Conservation (phyloP, 306 rosid genomes). For the Castanospermum australe region DNA sequence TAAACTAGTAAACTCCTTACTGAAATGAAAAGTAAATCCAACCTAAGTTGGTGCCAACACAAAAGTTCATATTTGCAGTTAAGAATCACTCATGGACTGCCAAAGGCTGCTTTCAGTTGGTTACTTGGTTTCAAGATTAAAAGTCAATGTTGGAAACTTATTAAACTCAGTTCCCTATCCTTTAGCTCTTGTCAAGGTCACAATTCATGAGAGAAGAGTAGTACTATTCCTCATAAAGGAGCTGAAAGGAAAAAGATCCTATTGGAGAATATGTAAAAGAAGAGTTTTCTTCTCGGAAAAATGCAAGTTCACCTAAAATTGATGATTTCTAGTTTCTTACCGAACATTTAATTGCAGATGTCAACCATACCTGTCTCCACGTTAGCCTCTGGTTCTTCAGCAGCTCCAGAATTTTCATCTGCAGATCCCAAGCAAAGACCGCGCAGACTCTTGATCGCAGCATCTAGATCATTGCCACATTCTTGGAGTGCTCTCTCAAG, state of each 20-base stretch:
- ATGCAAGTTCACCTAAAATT: neutral
- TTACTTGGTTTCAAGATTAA: neutral
- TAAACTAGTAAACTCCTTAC: neutral
- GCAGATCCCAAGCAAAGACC: conserved; percentile 65
- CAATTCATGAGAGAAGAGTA: too few relatives aligned
- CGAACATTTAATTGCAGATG: neutral
- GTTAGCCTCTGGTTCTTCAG: conserved; percentile 30
- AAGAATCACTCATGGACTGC: neutral
- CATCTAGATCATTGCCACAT: conserved; percentile 80
- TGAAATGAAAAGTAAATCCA: neutral
- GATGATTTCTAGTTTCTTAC: neutral
- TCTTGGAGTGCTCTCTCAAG: conserved; percentile 81
- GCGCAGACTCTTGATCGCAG: conserved; percentile 70
- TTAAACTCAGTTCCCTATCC: neutral
- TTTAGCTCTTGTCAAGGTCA: too few relatives aligned
- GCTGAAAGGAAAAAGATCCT: neutral
- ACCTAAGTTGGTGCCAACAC: neutral
- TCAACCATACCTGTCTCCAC: conserved; percentile 45
- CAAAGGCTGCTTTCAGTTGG: neutral
- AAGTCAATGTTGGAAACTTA: neutral
- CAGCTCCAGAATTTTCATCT: conserved; percentile 30
- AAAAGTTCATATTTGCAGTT: neutral
- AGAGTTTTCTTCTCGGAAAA: neutral
- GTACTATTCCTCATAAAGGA: neutral
- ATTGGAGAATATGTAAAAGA: neutral